These are phyloP conservation scores for Acidiella bohemica DNA, from an alignment of 495 filamentous ascomycete species.

Conservation along the genomic window DNA sequence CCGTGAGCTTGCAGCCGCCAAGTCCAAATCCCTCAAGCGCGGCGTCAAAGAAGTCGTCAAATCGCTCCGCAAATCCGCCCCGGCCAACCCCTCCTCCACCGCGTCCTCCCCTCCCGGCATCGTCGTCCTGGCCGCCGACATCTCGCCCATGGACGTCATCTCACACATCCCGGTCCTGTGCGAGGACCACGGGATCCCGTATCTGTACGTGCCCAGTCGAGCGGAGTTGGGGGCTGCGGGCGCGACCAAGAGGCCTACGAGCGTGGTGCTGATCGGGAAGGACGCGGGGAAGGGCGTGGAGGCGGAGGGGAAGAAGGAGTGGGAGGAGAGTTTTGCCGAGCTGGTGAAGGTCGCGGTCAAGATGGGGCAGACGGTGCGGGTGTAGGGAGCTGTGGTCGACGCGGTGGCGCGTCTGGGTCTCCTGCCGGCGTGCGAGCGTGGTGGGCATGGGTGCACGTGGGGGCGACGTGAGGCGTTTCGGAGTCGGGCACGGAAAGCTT, in stretches of 20 bases:
- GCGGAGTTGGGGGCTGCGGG: conserved; percentile 85
- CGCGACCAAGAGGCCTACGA: conserved; percentile 86
- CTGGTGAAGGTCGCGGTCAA: conserved; percentile 14
- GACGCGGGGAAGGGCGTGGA: conserved; percentile 7
- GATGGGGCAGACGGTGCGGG: conserved; percentile 16
- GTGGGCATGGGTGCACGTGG: too few relatives aligned
- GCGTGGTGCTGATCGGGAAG: conserved; percentile 59
- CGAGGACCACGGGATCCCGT: conserved; percentile 91
- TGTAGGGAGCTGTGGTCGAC: conserved; percentile 3
- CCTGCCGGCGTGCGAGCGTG: too few relatives aligned
- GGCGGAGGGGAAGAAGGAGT: conserved; percentile 12
- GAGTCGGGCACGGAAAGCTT: too few relatives aligned
- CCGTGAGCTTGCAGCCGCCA: conserved; percentile 65
- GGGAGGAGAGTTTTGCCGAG: conserved; percentile 18
- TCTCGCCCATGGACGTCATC: conserved; percentile 94
- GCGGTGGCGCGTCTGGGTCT: not conserved
- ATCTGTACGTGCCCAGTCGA: conserved; percentile 76
- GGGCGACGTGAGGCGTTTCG: too few relatives aligned
- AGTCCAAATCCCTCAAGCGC: conserved; percentile 84
- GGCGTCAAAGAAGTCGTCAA: conserved; percentile 99
- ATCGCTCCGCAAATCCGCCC: conserved; percentile 75
- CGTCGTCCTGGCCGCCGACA: conserved; percentile 88
- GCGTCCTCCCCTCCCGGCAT: conserved; percentile 45
- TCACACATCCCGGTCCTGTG: conserved; percentile 93
- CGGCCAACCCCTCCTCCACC: conserved; percentile 32